Evolutionary conservation across 2,329 filamentous ascomycete species (phyloP), one percentile per base, ranked within the genome.

Genomic region (Claviceps arundinis): DNA sequence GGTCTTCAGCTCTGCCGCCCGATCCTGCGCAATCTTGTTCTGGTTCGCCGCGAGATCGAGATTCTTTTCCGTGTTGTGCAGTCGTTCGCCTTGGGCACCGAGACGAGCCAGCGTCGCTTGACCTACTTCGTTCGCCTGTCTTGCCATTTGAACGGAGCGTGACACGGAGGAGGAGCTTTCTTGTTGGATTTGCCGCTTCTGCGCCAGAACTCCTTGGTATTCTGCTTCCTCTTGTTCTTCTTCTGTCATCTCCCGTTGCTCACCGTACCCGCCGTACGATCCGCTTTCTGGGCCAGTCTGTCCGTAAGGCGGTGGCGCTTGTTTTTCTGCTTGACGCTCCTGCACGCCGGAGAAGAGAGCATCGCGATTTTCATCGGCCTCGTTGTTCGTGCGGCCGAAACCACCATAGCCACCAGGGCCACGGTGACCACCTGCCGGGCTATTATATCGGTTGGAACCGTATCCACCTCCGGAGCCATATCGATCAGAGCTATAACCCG

Each of bases 61-160:
- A 61, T 91, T 89, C 67, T 80, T 81, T 66, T 95, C 87, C 0
- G 85, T 87, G 62, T 90, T 88, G 64, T 90, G 81, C 52, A 95
- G 77, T 16, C 84, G 78, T 64, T 95, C 88, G 54, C 85, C 85
- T 66, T 95, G 89, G 14, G 77, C 80, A 50, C 84, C 86, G 13
- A 95, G 78, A 52, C 85, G 77, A 41, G 81, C 83, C 40, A 91
- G 74, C 0, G 86, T 90, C 49, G 80, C 78, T 24, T 82, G 77
- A 46, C 85, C 87, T 37, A 90, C 65, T 52, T 70, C 68, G 40
- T 69, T 69, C 44, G 66, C 66, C 80, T 70, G 68, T 24, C 67
- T 58, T 14, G 68, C 68, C 67, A 70, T 69, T 55, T 67, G 64
- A 3, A 70, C 65, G 13, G 68, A 69, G 40, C 68, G 66, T 16